Conservation (phyloP, 768 basidiomycete species). For the Rhizopogon sp. region DNA sequence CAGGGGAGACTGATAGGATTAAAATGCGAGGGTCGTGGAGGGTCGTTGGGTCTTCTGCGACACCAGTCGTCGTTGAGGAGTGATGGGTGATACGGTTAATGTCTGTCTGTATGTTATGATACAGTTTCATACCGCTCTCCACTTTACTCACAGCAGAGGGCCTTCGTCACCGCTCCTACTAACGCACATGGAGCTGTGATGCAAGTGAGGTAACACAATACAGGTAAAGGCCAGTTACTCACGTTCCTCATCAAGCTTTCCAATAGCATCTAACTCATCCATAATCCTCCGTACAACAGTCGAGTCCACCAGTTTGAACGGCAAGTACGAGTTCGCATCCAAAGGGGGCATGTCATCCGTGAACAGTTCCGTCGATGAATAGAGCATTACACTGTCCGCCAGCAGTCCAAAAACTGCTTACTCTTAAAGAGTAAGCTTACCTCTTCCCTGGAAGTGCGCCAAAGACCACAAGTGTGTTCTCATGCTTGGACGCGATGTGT, state of each 20-base stretch:
- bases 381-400: constrained; percentile 62
- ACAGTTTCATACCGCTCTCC: not conserved
- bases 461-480: constrained; percentile 90
- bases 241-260: constrained; percentile 43
- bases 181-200: constrained; percentile 58
- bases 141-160: constrained; percentile 71
- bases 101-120: constrained; percentile 44
- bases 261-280: constrained; percentile 53
- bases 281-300: constrained; percentile 57
- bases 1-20: constrained; percentile 88
- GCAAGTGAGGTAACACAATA: not conserved
- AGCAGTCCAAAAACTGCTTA: not conserved
- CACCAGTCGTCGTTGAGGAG: constrained; percentile 20
- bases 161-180: constrained; percentile 88
- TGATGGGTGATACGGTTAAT: constrained; percentile 53
- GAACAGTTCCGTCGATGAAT: constrained; percentile 55
- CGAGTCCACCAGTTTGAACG: constrained; percentile 75
- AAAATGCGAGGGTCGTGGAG: constrained; percentile 54
- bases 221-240: constrained; percentile 33
- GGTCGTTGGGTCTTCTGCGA: constrained; percentile 27
- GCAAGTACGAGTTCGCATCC: constrained; percentile 80
- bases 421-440: constrained; percentile 33
- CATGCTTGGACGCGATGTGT: constrained; percentile 85
- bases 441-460: constrained; percentile 84
- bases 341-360: constrained; percentile 32